Conservation (phyloP, 768 basidiomycete species). For the Rubroboletus pulcherrimus region DNA sequence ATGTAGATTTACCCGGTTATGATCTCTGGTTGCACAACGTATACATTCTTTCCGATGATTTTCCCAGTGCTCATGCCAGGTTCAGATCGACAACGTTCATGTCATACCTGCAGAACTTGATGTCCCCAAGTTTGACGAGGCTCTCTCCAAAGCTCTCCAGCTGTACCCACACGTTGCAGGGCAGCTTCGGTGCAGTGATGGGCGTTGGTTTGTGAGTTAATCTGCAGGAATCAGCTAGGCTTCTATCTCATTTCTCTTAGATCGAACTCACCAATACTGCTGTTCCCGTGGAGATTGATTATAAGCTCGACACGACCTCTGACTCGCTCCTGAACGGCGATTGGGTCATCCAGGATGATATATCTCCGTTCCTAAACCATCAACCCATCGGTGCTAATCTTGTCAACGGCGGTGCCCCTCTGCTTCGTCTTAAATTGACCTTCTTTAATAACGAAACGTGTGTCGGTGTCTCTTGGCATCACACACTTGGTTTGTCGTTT, state of each 20-base stretch:
- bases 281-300: slow-evolving; percentile 13
- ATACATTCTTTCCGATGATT: not conserved
- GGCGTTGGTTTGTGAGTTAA: slow-evolving; percentile 20
- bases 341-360: slow-evolving; percentile 28
- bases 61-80: not conserved
- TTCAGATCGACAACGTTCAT: slow-evolving; percentile 18
- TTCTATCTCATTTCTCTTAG: slow-evolving; percentile 9
- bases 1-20: slow-evolving; percentile 21
- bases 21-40: slow-evolving; percentile 21
- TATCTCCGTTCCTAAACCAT: slow-evolving; percentile 17
- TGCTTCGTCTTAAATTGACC: slow-evolving; percentile 29
- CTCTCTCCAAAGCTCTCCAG: slow-evolving; percentile 22
- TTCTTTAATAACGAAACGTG: slow-evolving; percentile 23
- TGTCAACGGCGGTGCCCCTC: slow-evolving; percentile 17
- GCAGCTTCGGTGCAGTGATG: slow-evolving; percentile 11
- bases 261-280: slow-evolving; percentile 22
- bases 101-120: slow-evolving; percentile 15
- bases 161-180: slow-evolving; percentile 27
- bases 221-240: not conserved
- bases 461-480: slow-evolving; percentile 35
- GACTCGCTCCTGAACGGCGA: slow-evolving; percentile 17
- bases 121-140: slow-evolving; percentile 19
- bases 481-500: slow-evolving; percentile 27
- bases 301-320: slow-evolving; percentile 3
- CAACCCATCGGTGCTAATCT: slow-evolving; percentile 10